Evolutionary conservation across 2,329 filamentous ascomycete genomes (phyloP).

Genomic region (Didymella glomerata): DNA sequence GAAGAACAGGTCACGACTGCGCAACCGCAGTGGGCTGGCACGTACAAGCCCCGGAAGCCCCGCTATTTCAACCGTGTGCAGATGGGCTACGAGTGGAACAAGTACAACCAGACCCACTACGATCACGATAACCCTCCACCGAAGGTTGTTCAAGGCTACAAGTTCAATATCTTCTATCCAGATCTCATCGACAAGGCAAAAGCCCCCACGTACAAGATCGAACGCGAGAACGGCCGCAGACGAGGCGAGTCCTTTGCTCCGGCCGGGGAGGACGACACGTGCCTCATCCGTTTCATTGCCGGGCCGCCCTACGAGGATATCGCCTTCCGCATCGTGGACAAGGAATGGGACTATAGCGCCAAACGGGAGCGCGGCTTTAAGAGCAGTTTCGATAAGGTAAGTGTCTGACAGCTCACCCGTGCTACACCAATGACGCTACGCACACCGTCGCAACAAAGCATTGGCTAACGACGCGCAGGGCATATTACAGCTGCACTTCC

Average conservation of each 20-base stretch:
- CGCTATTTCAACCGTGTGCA: conserved; percentile 97
- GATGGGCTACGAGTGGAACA: conserved; percentile 99
- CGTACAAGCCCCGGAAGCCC: conserved; percentile 89
- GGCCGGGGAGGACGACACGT: conserved; percentile 96
- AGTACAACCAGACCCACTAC: conserved; percentile 99
- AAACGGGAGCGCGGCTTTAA: conserved; percentile 94
- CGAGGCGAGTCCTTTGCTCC: conserved; percentile 91
- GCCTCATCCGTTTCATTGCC: conserved; percentile 92
- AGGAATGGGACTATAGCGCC: conserved; percentile 98
- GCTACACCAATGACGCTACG: not conserved
- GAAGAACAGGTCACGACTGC: conserved; percentile 79
- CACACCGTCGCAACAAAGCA: not conserved
- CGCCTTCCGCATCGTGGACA: conserved; percentile 95
- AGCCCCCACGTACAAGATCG: conserved; percentile 94
- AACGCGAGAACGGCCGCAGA: conserved; percentile 88
- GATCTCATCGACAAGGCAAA: conserved; percentile 95
- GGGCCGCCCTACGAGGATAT: conserved; percentile 97
- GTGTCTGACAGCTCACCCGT: conserved; percentile 42
- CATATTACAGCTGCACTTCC: conserved; percentile 95
- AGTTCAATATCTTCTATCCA: conserved; percentile 99
- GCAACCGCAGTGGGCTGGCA: conserved; percentile 80
- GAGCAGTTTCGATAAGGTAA: conserved; percentile 96
- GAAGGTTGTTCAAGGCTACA: conserved; percentile 98
- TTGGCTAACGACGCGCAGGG: conserved; percentile 66
- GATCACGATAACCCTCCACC: conserved; percentile 97